Conservation (phyloP, 2,329 filamentous ascomycete species). For the Paracoccidioides brasiliensis region DNA sequence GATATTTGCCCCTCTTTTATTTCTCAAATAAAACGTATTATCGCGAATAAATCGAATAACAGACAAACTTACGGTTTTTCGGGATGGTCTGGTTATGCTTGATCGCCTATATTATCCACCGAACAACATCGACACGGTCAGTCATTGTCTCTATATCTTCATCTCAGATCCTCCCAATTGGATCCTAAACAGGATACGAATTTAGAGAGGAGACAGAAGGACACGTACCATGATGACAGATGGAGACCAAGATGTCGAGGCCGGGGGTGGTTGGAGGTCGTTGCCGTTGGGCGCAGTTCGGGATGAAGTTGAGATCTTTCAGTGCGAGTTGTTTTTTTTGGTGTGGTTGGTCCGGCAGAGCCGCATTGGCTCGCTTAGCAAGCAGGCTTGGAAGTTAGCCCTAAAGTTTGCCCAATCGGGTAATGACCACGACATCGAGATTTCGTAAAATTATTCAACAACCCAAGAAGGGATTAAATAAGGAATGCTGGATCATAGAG, state of each 20-base stretch:
- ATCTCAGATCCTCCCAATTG: neutral
- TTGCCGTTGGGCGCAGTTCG: slow-evolving; percentile 28
- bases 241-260: slow-evolving; percentile 36
- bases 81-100: slow-evolving; percentile 99
- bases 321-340: slow-evolving; percentile 26
- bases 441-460: too few relatives aligned
- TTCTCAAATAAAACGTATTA: neutral
- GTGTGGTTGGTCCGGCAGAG: slow-evolving; percentile 18
- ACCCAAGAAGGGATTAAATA: too few relatives aligned
- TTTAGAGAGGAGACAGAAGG: slow-evolving; percentile 5
- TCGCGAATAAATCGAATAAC: neutral
- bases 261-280: slow-evolving; percentile 33
- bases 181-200: neutral
- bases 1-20: neutral
- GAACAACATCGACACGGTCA: slow-evolving; percentile 13
- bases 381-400: too few relatives aligned
- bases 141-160: neutral
- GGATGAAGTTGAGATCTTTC: slow-evolving; percentile 22
- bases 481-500: too few relatives aligned
- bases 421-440: too few relatives aligned
- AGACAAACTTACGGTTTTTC: slow-evolving; percentile 65
- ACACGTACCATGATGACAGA: slow-evolving; percentile 39
- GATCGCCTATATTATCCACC: slow-evolving; percentile 58
- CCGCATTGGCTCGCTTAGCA: neutral
- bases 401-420: too few relatives aligned